These are phyloP conservation scores for Nectriaceae sp. DNA, from an alignment of 2,329 filamentous ascomycete genomes.

Conservation along the genomic window DNA sequence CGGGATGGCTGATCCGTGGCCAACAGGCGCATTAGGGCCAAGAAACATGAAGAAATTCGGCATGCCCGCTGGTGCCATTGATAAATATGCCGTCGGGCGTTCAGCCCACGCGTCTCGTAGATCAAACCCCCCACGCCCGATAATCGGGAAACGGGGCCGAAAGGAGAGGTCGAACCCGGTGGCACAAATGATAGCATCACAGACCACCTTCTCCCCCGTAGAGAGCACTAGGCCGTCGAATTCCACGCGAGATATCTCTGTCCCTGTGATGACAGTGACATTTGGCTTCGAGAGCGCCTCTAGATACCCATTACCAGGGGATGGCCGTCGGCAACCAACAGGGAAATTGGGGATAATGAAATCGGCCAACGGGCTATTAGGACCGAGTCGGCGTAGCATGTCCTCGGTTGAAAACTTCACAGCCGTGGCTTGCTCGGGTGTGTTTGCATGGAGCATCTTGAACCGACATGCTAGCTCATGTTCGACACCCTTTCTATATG, in stretches of 20 bases:
- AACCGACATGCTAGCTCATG: neutral
- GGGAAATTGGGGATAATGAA: constrained; percentile 4
- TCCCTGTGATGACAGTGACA: neutral
- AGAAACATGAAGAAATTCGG: constrained; percentile 7
- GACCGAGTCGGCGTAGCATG: neutral
- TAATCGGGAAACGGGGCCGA: constrained; percentile 1
- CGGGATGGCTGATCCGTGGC: constrained; percentile 1
- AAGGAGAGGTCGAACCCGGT: constrained; percentile 5
- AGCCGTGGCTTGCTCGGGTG: neutral
- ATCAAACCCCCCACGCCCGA: neutral
- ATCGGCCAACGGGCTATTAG: neutral
- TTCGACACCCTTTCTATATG: neutral
- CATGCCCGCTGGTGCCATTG: neutral
- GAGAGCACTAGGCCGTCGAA: neutral
- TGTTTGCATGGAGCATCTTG: neutral
- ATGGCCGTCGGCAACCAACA: constrained; percentile 2
- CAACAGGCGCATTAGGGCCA: constrained; percentile 1
- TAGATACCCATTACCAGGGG: constrained; percentile 4
- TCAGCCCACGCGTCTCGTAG: neutral
- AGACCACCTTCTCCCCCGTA: neutral
- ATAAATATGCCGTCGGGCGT: neutral
- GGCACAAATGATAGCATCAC: constrained; percentile 6
- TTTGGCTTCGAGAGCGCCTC: constrained; percentile 1
- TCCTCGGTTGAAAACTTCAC: neutral
- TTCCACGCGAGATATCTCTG: neutral